A percentile compares a stretch with the other conserved stretches of the same genome.
Evolutionary conservation across 345 rosid genomes (phyloP).

Genomic region (Linum usitatissimum): DNA sequence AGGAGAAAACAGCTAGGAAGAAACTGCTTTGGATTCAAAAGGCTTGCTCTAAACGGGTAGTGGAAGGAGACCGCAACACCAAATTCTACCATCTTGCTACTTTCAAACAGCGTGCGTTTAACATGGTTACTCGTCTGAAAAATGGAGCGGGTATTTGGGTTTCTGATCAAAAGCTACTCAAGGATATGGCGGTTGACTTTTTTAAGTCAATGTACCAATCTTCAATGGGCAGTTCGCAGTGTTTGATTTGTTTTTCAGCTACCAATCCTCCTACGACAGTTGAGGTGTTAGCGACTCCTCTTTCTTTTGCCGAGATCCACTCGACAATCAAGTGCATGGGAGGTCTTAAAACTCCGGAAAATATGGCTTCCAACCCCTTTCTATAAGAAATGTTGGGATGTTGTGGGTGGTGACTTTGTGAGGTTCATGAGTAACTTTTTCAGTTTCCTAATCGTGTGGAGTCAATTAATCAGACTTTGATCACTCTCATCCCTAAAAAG

Average conservation of each 20-base stretch:
- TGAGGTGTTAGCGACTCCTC: no score
- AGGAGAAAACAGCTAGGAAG: neutral
- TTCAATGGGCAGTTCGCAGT: no score
- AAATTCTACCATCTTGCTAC: neutral
- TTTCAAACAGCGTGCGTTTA: neutral
- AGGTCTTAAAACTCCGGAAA: no score
- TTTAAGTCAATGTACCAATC: neutral
- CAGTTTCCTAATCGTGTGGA: neutral
- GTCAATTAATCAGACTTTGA: neutral
- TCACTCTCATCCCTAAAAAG: neutral
- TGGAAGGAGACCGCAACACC: neutral
- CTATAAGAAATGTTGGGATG: neutral
- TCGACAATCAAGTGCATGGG: no score
- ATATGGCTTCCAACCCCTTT: no score
- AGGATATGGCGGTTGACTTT: neutral
- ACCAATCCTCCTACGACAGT: no score
- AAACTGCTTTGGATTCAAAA: neutral
- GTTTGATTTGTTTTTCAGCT: no score
- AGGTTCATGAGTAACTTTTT: no score
- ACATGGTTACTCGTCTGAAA: neutral
- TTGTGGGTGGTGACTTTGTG: neutral
- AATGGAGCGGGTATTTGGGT: neutral
- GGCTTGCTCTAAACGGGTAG: neutral
- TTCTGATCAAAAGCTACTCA: neutral
- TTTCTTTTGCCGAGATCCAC: no score